Percentiles rank a stretch among this genome's conserved stretches.
phyloP scores from a whole-genome alignment of 2,329 filamentous ascomycete species.

The Talaromyces pinophilus region DNA sequence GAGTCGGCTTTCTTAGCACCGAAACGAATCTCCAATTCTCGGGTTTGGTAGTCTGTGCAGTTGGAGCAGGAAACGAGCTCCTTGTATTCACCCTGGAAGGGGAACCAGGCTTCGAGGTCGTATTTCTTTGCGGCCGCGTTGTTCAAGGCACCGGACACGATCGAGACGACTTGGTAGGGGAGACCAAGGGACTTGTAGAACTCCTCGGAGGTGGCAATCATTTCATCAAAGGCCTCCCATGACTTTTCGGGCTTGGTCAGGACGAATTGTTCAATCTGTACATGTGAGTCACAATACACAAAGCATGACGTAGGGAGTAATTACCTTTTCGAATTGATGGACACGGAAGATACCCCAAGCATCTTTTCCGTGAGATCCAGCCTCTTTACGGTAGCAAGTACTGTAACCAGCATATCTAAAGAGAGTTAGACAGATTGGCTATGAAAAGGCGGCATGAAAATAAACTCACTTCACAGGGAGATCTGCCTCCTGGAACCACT shows the following conservation, averaged over 20 bases:
- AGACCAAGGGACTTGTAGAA: conserved; percentile 90
- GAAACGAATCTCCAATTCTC: conserved; percentile 88
- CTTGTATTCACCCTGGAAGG: conserved; percentile 96
- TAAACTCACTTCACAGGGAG: conserved; percentile 77
- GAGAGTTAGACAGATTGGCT: neutral
- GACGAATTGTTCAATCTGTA: conserved; percentile 72
- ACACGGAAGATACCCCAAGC: conserved; percentile 98
- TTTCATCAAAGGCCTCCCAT: conserved; percentile 90
- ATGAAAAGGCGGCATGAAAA: neutral
- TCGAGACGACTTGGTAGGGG: conserved; percentile 88
- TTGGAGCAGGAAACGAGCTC: conserved; percentile 97
- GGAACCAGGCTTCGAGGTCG: conserved; percentile 95
- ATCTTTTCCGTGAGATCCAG: conserved; percentile 85
- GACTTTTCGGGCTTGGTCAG: conserved; percentile 84
- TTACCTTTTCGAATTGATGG: conserved; percentile 92
- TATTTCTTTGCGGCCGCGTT: conserved; percentile 89
- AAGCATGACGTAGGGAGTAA: conserved; percentile 15
- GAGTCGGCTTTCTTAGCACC: conserved; percentile 81
- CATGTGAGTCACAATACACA: neutral
- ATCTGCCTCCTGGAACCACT: conserved; percentile 84
- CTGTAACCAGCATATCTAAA: conserved; percentile 77
- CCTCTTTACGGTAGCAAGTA: conserved; percentile 94
- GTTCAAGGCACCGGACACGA: conserved; percentile 94
- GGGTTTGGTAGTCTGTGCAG: conserved; percentile 95
- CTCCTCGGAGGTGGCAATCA: conserved; percentile 88